Evolutionary conservation across 2,329 filamentous ascomycete genomes (phyloP).

Genomic region (Byssoonygena ceratinophila): DNA sequence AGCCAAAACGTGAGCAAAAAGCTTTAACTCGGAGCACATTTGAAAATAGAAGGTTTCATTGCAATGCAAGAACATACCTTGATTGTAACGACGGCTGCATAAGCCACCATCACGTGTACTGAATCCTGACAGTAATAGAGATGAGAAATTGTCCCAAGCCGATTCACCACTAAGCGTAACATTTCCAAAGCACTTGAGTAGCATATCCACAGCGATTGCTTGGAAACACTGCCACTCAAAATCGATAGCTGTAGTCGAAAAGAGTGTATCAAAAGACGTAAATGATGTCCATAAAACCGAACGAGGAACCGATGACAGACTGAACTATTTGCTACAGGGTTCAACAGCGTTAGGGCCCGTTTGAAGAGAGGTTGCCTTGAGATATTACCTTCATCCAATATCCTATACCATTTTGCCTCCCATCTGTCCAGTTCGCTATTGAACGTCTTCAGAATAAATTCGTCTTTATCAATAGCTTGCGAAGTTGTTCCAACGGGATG

Average conservation of each 20-base stretch:
- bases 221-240: slow-evolving; percentile 17
- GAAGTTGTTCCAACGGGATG: slow-evolving; percentile 14
- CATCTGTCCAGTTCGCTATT: slow-evolving; percentile 18
- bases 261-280: slow-evolving; percentile 32
- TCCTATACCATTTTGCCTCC: slow-evolving; percentile 18
- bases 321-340: slow-evolving; percentile 13
- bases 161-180: slow-evolving; percentile 26
- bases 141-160: slow-evolving; percentile 21
- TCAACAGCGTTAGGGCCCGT: not conserved
- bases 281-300: slow-evolving; percentile 33
- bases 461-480: slow-evolving; percentile 15
- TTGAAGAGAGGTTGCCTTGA: not conserved
- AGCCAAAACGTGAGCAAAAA: not conserved
- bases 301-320: slow-evolving; percentile 31
- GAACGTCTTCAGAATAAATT: slow-evolving; percentile 17
- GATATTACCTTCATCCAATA: slow-evolving; percentile 15
- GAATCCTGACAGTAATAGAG: slow-evolving; percentile 36
- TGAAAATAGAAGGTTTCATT: not conserved
- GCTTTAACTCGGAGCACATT: not conserved
- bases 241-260: slow-evolving; percentile 29
- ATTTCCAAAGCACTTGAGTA: slow-evolving; percentile 25
- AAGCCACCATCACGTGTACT: slow-evolving; percentile 36
- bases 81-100: slow-evolving; percentile 33
- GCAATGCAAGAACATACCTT: slow-evolving; percentile 19
- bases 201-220: slow-evolving; percentile 20